Base-by-base conservation (phyloP, 2,329 filamentous ascomycete species). In the Alternaria infectoria region DNA sequence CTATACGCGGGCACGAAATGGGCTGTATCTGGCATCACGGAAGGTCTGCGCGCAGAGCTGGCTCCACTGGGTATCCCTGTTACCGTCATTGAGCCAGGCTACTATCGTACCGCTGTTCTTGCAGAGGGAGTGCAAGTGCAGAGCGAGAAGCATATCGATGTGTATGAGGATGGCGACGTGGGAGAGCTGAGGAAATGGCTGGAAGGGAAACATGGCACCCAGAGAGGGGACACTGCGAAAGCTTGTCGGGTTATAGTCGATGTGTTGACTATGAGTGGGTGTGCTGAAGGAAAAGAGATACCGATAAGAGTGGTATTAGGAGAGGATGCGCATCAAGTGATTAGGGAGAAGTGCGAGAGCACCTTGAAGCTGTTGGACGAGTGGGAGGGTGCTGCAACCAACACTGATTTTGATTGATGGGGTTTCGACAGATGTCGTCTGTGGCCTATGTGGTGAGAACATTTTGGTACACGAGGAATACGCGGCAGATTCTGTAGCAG, bases 261-360 rank as follows among this genome's bases (percentile, higher is more conserved):
- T 66, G 79, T 87, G 13, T 67, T 90, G 67, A 88, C 85, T 8
- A 79, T 79, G 46, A 82, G 78, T 3, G 87, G 87, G 0, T 78
- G 79, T 23, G 85, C 80, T 19, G 73, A 76, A 62, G 86, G 85
- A 0, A 84, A 75, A 66, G 80, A 83, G 19, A 77, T 90, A 2
- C 88, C 87, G 0, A 68, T 84, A 13, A 78, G 88, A 26, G 68
- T 90, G 52, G 77, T 83, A n/a, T 74, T 90, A 44, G 89, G 88
- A 0, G 49, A 44, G 2, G 65, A 72, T 61, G 45, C 44, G 30
- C 44, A 54, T 40, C 17, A 52, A n/a, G 54, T 46, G 6, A 65
- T 59, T 74, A 54, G 62, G 5, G 47, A 52, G 28, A 54, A 73
- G 80, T 61, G 72, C 61, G 36, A 55, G 62, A 44, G 59, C 10